phyloP scores from a whole-genome alignment of 2,329 filamentous ascomycete species.

The Talaromyces piceae region DNA sequence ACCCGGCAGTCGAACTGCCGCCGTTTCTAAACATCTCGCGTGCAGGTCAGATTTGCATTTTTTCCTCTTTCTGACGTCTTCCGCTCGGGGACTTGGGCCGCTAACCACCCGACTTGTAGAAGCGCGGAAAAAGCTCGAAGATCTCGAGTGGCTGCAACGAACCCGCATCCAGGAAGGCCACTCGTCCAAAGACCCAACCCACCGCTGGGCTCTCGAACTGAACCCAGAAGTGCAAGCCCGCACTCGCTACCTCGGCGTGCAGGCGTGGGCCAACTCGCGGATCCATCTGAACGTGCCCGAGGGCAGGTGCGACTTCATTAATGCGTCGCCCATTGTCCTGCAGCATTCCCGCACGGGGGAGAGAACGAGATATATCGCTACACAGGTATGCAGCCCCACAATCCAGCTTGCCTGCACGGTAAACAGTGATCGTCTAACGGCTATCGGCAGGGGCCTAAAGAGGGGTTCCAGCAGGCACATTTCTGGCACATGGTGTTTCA shows the following conservation, averaged over 20 bases:
- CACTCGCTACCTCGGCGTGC: constrained; percentile 85
- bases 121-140: constrained; percentile 52
- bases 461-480: constrained; percentile 60
- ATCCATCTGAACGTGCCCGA: constrained; percentile 72
- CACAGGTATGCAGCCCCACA: constrained; percentile 49
- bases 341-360: constrained; percentile 42
- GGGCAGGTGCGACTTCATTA: constrained; percentile 69
- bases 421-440: too few species aligned
- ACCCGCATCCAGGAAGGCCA: constrained; percentile 44
- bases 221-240: constrained; percentile 52
- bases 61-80: not conserved
- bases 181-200: constrained; percentile 39
- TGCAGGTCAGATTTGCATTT: constrained; percentile 24
- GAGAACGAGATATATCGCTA: constrained; percentile 69
- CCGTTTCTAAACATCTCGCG: constrained; percentile 32
- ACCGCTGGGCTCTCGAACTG: constrained; percentile 53
- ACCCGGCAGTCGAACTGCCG: constrained; percentile 18
- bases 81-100: constrained; percentile 1
- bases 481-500: constrained; percentile 96
- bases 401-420: constrained; percentile 1
- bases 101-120: too few species aligned
- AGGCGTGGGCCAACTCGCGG: constrained; percentile 81
- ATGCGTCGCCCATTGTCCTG: constrained; percentile 65
- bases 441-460: constrained; percentile 61
- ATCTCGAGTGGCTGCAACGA: constrained; percentile 55